Evolutionary conservation across 768 basidiomycete genomes (phyloP), one percentile per base, ranked within the genome.

Genomic region (Xerocomus potaroensis): DNA sequence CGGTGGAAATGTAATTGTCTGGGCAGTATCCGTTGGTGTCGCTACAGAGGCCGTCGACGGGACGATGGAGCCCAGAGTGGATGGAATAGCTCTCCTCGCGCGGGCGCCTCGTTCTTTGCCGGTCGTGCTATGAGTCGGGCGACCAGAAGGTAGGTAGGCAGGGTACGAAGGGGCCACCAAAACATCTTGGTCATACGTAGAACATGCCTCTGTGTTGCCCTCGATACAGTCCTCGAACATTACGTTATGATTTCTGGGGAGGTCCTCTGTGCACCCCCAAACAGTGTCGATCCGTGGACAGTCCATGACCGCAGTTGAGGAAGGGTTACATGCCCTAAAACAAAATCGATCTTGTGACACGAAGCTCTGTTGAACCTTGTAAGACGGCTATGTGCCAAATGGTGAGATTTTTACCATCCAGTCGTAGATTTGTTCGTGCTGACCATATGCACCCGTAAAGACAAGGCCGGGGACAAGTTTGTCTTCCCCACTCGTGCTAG

Each of bases 361-460:
- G 57, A 83, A 85, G 64, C 83, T 81, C 81, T 83, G 53, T 50
- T 29, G 40, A 38, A 47, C 39, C 30, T 22, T 21, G 50, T 57
- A 16, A 54, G 50, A 54, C 40, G n/a, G 37, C 32, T 43, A 32
- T 21, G 30, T 32, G 27, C 49, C 33, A 18, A 54, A 21, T 21
- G 31, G 39, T 30, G 30, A 50, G 44, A 42, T 29, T 35, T 53
- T 58, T 65, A 76, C 79, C 38, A 83, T 87, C 89, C 89, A 91
- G 60, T 89, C 81, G 54, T 80, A 74, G 32, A 86, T 69, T 57
- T 87, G 75, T 54, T 76, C 52, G 4, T 78, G 52, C 38, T 69
- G 66, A 18, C 79, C 81, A 64, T 83, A 87, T n/a, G 81, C 83
- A 49, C 47, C 74, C 18, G 84, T 83, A 62, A 87, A 87, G n/a